These are phyloP conservation scores for Phytophthora niederhauseri DNA, from an alignment of 352 stramenopile genomes.

Conservation along the genomic window DNA sequence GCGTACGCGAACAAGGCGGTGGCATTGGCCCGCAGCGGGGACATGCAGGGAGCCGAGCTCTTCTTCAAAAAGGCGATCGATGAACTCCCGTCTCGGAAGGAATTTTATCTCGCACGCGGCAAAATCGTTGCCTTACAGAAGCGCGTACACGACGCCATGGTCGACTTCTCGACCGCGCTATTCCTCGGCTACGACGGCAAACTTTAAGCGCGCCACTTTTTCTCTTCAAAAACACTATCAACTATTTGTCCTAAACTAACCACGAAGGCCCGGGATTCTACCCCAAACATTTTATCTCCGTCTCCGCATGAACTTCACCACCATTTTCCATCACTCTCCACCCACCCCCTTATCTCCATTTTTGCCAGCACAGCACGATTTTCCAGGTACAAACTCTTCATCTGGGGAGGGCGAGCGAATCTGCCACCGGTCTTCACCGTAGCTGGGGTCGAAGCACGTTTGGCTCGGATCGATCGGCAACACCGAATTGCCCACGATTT, in stretches of 20 bases:
- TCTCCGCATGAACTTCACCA: too few relatives aligned
- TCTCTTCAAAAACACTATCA: background rate
- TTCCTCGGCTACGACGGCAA: slow-evolving; percentile 76
- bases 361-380: slow-evolving; percentile 11
- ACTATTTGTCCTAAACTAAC: slow-evolving; percentile 9
- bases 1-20: slow-evolving; percentile 72
- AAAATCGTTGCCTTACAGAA: slow-evolving; percentile 79
- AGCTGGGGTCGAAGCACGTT: slow-evolving; percentile 21
- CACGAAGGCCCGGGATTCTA: too few relatives aligned
- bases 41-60: slow-evolving; percentile 47
- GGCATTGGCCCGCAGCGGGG: slow-evolving; percentile 44
- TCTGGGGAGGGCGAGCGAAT: slow-evolving; percentile 27
- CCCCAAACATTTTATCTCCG: too few relatives aligned
- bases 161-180: slow-evolving; percentile 79
- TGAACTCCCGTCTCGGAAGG: slow-evolving; percentile 63
- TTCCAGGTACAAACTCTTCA: slow-evolving; percentile 17
- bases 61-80: slow-evolving; percentile 76
- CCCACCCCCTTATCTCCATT: background rate
- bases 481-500: slow-evolving; percentile 6
- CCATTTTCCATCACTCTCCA: background rate
- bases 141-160: slow-evolving; percentile 78
- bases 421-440: slow-evolving; percentile 29
- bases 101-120: slow-evolving; percentile 70
- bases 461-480: slow-evolving; percentile 30
- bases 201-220: slow-evolving; percentile 31